Percentiles rank a stretch among this genome's conserved stretches.
Conservation (phyloP, 768 basidiomycete genomes). For the Mycena epipterygia region DNA sequence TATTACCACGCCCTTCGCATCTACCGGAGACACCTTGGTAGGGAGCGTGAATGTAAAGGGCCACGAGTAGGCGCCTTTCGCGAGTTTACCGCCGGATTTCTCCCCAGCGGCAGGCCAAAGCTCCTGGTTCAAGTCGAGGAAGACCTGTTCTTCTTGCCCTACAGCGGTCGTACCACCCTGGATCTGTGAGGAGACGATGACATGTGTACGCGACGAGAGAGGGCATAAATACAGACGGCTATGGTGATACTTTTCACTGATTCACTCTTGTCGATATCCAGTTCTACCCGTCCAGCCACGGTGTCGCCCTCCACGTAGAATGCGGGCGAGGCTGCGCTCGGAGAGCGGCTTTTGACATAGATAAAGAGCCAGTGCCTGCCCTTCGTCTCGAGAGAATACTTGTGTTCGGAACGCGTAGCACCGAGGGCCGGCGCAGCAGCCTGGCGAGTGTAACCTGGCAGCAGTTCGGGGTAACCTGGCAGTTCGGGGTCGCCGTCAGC, state of each 20-base stretch:
- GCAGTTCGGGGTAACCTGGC: no score
- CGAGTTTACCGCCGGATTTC: slow-evolving; percentile 53
- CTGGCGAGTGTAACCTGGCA: slow-evolving; percentile 33
- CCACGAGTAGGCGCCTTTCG: slow-evolving; percentile 60
- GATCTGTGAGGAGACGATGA: slow-evolving; percentile 55
- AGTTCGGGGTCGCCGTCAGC: slow-evolving; percentile 27
- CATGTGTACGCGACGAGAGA: neutral
- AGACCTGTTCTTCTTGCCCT: slow-evolving; percentile 66
- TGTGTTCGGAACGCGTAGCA: slow-evolving; percentile 48
- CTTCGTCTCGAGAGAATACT: slow-evolving; percentile 58
- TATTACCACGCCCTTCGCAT: slow-evolving; percentile 52
- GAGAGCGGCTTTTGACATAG: slow-evolving; percentile 61
- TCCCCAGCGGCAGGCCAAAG: slow-evolving; percentile 55
- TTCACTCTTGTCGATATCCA: slow-evolving; percentile 65
- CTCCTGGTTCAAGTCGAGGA: slow-evolving; percentile 57
- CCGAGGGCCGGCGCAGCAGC: neutral
- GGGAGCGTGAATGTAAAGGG: slow-evolving; percentile 65
- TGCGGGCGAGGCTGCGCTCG: slow-evolving; percentile 54
- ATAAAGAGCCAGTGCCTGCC: slow-evolving; percentile 64
- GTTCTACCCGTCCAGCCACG: slow-evolving; percentile 63
- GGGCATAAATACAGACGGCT: slow-evolving; percentile 50
- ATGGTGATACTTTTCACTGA: slow-evolving; percentile 62
- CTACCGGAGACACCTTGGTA: slow-evolving; percentile 52
- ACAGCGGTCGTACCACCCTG: slow-evolving; percentile 64
- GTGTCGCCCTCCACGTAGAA: slow-evolving; percentile 62